Evolutionary conservation across 2,329 filamentous ascomycete genomes (phyloP), one percentile per base, ranked within the genome.

Genomic region (Fusarium goolgardi): DNA sequence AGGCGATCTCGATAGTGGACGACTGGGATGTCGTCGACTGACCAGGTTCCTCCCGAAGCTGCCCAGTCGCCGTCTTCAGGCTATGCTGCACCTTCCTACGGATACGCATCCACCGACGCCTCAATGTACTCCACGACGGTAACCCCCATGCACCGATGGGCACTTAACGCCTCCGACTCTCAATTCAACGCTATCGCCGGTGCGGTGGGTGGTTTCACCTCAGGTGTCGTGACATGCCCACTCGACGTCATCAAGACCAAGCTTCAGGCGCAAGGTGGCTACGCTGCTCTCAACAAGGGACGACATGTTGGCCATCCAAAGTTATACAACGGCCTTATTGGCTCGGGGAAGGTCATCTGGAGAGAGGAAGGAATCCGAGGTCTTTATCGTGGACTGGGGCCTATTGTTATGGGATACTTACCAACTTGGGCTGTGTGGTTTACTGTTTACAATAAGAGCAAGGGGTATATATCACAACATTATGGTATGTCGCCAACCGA

Each of bases 241-340:
- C 89, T 99, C 72, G 96, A 99, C 83, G 96, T 99, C 66, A 98
- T 99, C 80, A 99, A 99, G 83, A 99, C 96, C 44, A 98, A 97
- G 80, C 82, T 99, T 63, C 96, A 99, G 79, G 95, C 94, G 18
- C 96, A 98, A 78, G 95, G 95, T 67, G 92, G 93, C 21, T 96
- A 97, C 79, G 71, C 79, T 71, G 85, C 81, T 70, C 79, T 79
- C 75, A 84, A 81, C 72, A 81, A 82, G 67, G 83, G 79, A 63
- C 78, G 78, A 55, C 82, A 83, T 77, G 82, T 81, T 29, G 82
- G 82, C 29, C 84, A 85, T 62, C 79, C 81, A 23, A 83, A 82
- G 84, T 82, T 96, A 50, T 99, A 99, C 78, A 90, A 91, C 66
- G 96, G 96, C 9, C 86, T 99, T 74, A 76, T 96, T 11, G 96